Percentiles rank a stretch among this genome's conserved stretches.
Evolutionary conservation across 805 yeast genomes (phyloP).

Genomic region (Saccharomycopsis fibuligera): DNA sequence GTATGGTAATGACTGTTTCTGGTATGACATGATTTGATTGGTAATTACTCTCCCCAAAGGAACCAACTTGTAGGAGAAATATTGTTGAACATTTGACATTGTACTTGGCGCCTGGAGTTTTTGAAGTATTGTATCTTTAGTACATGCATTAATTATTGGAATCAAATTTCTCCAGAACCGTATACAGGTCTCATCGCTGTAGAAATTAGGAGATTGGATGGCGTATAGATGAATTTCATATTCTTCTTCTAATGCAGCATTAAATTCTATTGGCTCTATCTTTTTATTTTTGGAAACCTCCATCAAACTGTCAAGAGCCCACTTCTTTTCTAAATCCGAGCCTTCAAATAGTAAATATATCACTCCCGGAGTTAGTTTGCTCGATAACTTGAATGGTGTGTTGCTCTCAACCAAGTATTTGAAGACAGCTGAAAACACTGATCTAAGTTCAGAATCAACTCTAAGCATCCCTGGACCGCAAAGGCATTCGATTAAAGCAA

Average conservation of each 20-base stretch:
- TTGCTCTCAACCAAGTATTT: constrained; percentile 13
- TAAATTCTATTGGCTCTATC: constrained; percentile 24
- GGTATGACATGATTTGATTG: constrained; percentile 46
- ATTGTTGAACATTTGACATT: constrained; percentile 22
- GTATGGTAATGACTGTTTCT: constrained; percentile 39
- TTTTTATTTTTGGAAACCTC: constrained; percentile 21
- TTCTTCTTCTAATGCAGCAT: constrained; percentile 46
- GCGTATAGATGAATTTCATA: constrained; percentile 43
- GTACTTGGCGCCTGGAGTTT: constrained; percentile 26
- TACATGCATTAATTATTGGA: constrained; percentile 33
- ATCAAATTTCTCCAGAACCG: constrained; percentile 42
- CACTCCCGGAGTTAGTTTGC: constrained; percentile 40
- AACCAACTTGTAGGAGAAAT: constrained; percentile 29
- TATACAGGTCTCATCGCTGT: constrained; percentile 35
- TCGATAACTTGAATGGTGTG: constrained; percentile 7
- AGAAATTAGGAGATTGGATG: constrained; percentile 48
- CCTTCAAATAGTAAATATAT: constrained; percentile 54
- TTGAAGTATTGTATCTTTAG: constrained; percentile 31
- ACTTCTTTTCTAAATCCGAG: constrained; percentile 35
- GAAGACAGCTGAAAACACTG: constrained; percentile 34
- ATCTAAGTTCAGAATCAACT: constrained; percentile 30
- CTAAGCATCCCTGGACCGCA: constrained; percentile 47
- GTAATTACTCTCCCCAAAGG: constrained; percentile 36
- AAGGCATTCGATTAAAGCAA: constrained; percentile 41
- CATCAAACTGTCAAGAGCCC: constrained; percentile 38